Evolutionary conservation across 352 stramenopile genomes (phyloP).

Genomic region (Phytopythium litorale): DNA sequence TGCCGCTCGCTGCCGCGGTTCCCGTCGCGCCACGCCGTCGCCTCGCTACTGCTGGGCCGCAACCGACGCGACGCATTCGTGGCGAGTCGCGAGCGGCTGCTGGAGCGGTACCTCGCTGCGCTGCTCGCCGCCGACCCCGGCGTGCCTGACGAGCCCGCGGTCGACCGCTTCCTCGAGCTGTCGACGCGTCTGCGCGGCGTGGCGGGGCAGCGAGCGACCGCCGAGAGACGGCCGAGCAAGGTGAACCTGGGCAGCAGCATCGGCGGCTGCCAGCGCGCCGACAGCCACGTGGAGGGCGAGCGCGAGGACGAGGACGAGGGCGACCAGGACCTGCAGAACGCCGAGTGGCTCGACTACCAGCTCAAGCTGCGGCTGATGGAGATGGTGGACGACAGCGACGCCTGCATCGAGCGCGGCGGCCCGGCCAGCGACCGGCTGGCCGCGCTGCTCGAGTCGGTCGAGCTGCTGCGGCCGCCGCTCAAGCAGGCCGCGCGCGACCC

Average conservation of each 20-base stretch:
- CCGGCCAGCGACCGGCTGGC: background rate
- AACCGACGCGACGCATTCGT: constrained; percentile 6
- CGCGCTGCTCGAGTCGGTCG: constrained; percentile 4
- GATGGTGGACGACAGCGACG: constrained; percentile 6
- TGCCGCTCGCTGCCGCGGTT: background rate
- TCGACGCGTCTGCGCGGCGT: background rate
- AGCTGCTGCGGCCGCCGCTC: constrained; percentile 6
- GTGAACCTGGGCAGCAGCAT: background rate
- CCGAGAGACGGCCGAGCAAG: background rate
- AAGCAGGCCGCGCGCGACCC: background rate
- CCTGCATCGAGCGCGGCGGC: background rate
- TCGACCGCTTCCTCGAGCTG: constrained; percentile 3
- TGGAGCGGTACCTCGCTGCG: background rate
- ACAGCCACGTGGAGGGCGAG: background rate
- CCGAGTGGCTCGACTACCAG: constrained; percentile 10
- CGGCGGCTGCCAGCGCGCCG: background rate
- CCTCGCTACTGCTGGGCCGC: background rate
- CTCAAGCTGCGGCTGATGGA: constrained; percentile 8
- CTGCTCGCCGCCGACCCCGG: background rate
- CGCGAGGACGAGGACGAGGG: background rate
- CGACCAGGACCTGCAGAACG: background rate
- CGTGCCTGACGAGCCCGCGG: background rate
- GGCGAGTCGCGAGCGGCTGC: constrained; percentile 1
- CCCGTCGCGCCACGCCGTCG: background rate
- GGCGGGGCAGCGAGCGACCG: background rate